phyloP scores from a whole-genome alignment of 306 rosid species.

The Ormosia semicastrata region DNA sequence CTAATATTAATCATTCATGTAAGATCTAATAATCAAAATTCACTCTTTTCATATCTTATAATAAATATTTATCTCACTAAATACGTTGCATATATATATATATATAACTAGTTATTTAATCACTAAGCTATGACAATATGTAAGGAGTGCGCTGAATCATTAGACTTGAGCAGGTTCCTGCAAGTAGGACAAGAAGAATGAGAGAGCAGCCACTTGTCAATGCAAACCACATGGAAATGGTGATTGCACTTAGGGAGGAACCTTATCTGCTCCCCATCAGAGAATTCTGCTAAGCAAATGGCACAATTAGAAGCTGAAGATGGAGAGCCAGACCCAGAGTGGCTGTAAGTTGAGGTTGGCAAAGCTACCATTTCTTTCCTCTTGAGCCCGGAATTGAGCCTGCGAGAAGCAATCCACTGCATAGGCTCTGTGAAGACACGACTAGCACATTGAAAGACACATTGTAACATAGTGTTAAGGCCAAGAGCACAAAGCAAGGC shows the following conservation, averaged over 20 bases:
- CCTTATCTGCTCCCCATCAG: constrained; percentile 66
- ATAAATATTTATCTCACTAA: too few species aligned
- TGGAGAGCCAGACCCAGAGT: not conserved
- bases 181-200: constrained; percentile 94
- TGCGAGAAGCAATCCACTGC: constrained; percentile 57
- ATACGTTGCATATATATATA: too few species aligned
- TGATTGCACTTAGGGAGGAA: constrained; percentile 75
- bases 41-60: too few species aligned
- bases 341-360: constrained; percentile 54
- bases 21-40: too few species aligned
- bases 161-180: constrained; percentile 44
- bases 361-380: constrained; percentile 65
- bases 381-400: constrained; percentile 66
- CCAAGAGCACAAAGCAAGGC: constrained; percentile 81
- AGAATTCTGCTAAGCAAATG: constrained; percentile 63
- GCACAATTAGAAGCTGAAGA: constrained; percentile 52
- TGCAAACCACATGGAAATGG: constrained; percentile 68
- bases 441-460: constrained; percentile 60
- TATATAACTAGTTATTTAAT: too few species aligned
- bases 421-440: constrained; percentile 48
- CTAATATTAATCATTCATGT: too few species aligned
- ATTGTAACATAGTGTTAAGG: constrained; percentile 64
- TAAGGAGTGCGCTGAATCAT: constrained; percentile 1
- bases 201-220: constrained; percentile 72
- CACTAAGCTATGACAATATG: not conserved